Base-by-base conservation (phyloP, 2,329 filamentous ascomycete genomes). In the Ceratocystis diversiconidia region DNA sequence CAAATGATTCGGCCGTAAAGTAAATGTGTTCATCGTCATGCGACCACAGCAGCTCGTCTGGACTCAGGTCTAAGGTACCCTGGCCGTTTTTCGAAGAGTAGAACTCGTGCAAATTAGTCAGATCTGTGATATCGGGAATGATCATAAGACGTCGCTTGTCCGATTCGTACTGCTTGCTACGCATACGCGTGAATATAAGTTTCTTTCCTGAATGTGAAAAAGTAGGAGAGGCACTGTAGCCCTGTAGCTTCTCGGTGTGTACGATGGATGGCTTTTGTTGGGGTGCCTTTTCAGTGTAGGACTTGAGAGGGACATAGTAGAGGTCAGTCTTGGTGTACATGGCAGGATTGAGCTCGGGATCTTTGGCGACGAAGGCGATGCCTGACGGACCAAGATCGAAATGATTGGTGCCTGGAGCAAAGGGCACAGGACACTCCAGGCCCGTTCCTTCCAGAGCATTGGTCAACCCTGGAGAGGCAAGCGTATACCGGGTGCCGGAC, bases 241-340 rank as follows among this genome's bases (percentile, higher is more conserved):
- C 88, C 68, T 79, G n/a, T 71, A 88, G 73, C 71, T 76, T 76
- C 66, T 79, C 81, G 25, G 83, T 86, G 36, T 62, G 32, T 65
- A 83, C 78, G 64, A 81, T 76, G 71, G 78, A 79, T 19, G 66
- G 66, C 43, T 57, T 32, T 25, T 25, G 6, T 3, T 79, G 84
- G 64, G 73, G 67, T 28, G 79, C 76, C 68, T 84, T 74, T 72
- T 79, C 72, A 63, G 65, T 60, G 71, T 87, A 91, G 3, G 79
- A 82, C 62, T 79, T 77, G 41, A 91, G 76, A 0, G 85, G 81
- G 3, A 88, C 81, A 60, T 86, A 83, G 74, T 94, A 95, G 41
- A 95, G 81, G 71, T 94, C 88, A 0, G 87, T 87, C 71, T 92
- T 92, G 5, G 90, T 95, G 73, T 88, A 84, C 66, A 88, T 81